Conservation (phyloP, 75 land plant species). For the Pinus tabuliformis region DNA sequence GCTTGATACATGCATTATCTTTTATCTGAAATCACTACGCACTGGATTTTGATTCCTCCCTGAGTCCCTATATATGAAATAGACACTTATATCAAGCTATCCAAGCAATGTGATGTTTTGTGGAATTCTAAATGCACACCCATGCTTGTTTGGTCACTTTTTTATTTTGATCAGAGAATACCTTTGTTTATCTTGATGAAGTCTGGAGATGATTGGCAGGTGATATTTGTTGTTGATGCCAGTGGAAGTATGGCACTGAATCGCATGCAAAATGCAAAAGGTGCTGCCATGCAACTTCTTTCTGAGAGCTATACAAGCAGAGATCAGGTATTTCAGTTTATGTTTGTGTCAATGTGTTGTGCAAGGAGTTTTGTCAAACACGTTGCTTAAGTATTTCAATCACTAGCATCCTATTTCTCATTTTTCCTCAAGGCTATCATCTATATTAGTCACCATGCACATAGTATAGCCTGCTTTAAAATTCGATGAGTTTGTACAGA, state of each 20-base stretch:
- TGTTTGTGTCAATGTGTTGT: not conserved
- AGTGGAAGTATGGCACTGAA: slow-evolving; percentile 99
- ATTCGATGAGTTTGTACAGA: not conserved
- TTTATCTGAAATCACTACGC: not conserved
- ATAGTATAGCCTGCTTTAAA: not conserved
- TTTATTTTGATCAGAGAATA: not conserved
- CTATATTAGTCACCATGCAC: slow-evolving; percentile 1
- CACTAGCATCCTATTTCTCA: not conserved
- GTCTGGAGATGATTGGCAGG: slow-evolving; percentile 41
- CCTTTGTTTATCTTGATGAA: not conserved
- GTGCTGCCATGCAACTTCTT: slow-evolving; percentile 93
- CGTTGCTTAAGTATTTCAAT: not conserved
- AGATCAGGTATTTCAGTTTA: slow-evolving; percentile 66
- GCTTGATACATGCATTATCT: slow-evolving; percentile 1
- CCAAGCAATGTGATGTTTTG: not conserved
- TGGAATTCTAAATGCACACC: not conserved
- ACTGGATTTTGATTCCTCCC: not conserved
- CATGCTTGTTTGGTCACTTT: not conserved
- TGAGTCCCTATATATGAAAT: not conserved
- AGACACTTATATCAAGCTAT: not conserved
- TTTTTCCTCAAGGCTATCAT: not conserved
- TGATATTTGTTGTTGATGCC: slow-evolving; percentile 99
- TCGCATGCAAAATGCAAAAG: slow-evolving; percentile 99
- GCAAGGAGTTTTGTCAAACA: not conserved
- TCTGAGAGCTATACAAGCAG: slow-evolving; percentile 99